Evolutionary conservation across 2,329 filamentous ascomycete genomes (phyloP).

Genomic region (Drechslerella stenobrocha): DNA sequence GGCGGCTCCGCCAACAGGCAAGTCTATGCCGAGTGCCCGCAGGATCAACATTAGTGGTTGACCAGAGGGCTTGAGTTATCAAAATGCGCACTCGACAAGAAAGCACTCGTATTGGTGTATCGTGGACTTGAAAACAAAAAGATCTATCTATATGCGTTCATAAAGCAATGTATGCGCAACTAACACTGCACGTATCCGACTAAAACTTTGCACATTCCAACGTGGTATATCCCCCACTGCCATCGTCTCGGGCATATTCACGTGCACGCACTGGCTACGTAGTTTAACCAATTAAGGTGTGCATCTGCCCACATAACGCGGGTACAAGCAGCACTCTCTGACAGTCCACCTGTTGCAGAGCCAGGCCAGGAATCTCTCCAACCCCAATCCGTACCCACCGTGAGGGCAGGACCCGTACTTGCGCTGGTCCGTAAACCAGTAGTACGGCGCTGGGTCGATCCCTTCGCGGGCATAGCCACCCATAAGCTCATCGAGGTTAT

Average conservation of each 20-base stretch:
- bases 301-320: conserved; percentile 78
- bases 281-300: conserved; percentile 63
- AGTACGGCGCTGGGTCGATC: conserved; percentile 83
- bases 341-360: conserved; percentile 66
- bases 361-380: conserved; percentile 75
- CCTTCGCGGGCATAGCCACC: conserved; percentile 83
- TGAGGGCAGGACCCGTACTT: conserved; percentile 95
- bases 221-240: not conserved
- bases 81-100: too few relatives aligned
- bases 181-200: not conserved
- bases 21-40: too few relatives aligned
- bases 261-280: not conserved
- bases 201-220: not conserved
- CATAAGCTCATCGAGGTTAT: conserved; percentile 85
- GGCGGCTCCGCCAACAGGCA: too few relatives aligned
- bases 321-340: conserved; percentile 72
- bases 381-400: conserved; percentile 87
- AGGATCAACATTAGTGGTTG: too few relatives aligned
- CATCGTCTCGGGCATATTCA: too few relatives aligned
- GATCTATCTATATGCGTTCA: conserved; percentile 30
- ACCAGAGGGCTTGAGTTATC: too few relatives aligned
- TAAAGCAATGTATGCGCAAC: conserved; percentile 8
- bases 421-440: conserved; percentile 98
- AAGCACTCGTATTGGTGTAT: not conserved
- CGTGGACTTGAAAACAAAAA: not conserved